Evolutionary conservation across 768 basidiomycete species (phyloP).

Genomic region (Kwoniella pini): DNA sequence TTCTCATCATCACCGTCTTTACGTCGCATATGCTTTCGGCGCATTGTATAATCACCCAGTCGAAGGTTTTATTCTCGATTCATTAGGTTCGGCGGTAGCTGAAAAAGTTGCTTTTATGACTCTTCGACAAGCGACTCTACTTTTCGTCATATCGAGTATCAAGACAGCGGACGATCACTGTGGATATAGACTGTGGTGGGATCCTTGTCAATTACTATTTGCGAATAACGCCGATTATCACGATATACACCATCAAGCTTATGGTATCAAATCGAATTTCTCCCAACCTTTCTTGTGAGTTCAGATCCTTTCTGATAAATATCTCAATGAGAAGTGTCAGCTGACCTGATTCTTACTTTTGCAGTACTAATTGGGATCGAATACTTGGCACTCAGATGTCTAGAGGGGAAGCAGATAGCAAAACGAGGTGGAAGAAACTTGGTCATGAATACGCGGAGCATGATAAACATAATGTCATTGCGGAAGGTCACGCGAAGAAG

Average conservation of each 20-base stretch:
- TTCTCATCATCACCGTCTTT: slow-evolving; percentile 90
- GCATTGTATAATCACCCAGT: slow-evolving; percentile 96
- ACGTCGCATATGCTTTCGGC: slow-evolving; percentile 95
- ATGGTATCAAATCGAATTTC: slow-evolving; percentile 93
- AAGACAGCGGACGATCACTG: slow-evolving; percentile 98
- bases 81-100: slow-evolving; percentile 74
- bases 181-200: slow-evolving; percentile 84
- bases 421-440: slow-evolving; percentile 30
- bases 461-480: slow-evolving; percentile 22
- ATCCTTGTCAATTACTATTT: slow-evolving; percentile 82
- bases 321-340: neutral
- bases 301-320: neutral
- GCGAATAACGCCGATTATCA: slow-evolving; percentile 94
- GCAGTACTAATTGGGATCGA: slow-evolving; percentile 78
- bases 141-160: slow-evolving; percentile 78
- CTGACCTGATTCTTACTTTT: slow-evolving; percentile 3
- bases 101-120: slow-evolving; percentile 69
- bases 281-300: slow-evolving; percentile 84
- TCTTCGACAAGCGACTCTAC: slow-evolving; percentile 75
- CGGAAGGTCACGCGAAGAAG: slow-evolving; percentile 17
- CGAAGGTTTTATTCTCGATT: slow-evolving; percentile 89
- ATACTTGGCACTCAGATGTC: slow-evolving; percentile 73
- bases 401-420: slow-evolving; percentile 45
- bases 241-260: slow-evolving; percentile 93
- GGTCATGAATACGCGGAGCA: slow-evolving; percentile 11